Evolutionary conservation across 2,329 filamentous ascomycete species (phyloP).

Genomic region (Cladosporium sp.): DNA sequence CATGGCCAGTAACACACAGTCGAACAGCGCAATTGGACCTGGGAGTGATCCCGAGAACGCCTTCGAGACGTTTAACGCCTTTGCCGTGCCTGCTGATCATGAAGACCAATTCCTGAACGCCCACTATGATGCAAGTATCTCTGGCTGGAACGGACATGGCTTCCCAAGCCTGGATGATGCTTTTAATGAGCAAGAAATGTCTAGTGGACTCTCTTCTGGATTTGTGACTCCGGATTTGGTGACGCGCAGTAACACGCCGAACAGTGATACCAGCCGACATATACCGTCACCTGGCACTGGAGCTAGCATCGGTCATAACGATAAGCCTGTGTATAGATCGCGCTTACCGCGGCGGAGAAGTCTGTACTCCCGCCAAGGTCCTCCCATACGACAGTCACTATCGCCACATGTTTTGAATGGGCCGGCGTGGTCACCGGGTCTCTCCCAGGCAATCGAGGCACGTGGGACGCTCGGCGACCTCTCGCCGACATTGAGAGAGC

Average conservation of each 20-base stretch:
- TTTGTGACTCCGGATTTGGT: slow-evolving; percentile 1
- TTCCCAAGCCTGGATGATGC: background rate
- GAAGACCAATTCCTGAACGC: background rate
- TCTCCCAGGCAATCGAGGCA: background rate
- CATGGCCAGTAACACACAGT: slow-evolving; percentile 4
- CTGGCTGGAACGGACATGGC: background rate
- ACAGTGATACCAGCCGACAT: slow-evolving; percentile 1
- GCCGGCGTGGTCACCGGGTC: background rate
- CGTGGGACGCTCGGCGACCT: background rate
- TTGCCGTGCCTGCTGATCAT: background rate
- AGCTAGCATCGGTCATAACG: background rate
- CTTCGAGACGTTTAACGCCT: background rate
- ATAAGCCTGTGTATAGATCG: background rate
- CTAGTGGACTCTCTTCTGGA: background rate
- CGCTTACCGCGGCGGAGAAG: slow-evolving; percentile 7
- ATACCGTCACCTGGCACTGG: background rate
- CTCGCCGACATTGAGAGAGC: background rate
- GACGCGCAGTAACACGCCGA: slow-evolving; percentile 16
- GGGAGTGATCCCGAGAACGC: background rate
- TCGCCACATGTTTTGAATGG: background rate
- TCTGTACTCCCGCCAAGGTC: slow-evolving; percentile 4
- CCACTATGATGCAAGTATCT: background rate
- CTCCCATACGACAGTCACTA: background rate
- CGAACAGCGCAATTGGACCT: background rate
- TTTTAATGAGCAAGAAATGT: background rate